Evolutionary conservation across 2,329 filamentous ascomycete species (phyloP).

Genomic region (Helminthosporium solani): DNA sequence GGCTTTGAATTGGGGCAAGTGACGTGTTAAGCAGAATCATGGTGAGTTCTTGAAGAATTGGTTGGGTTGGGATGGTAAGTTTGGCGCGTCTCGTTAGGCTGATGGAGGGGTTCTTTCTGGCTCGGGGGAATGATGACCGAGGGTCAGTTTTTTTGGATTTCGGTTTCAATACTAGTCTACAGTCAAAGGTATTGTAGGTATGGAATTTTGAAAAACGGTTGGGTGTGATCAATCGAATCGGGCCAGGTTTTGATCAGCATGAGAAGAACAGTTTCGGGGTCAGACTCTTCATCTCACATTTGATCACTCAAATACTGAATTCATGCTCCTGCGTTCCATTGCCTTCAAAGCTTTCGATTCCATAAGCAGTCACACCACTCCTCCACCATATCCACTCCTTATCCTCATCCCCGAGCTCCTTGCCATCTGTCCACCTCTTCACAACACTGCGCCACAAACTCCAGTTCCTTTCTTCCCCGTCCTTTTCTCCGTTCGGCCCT

Average conservation of each 20-base stretch:
- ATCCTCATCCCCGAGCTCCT: conserved; percentile 59
- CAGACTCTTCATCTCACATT: neutral
- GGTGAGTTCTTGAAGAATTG: neutral
- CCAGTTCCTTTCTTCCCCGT: conserved; percentile 62
- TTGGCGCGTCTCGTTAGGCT: neutral
- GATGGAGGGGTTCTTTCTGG: neutral
- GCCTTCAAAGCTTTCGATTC: conserved; percentile 18
- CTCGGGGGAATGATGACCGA: neutral
- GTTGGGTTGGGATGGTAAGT: neutral
- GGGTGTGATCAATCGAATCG: too few species aligned
- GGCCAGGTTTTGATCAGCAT: too few species aligned
- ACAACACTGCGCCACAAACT: conserved; percentile 72
- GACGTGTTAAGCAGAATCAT: too few species aligned
- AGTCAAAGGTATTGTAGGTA: too few species aligned
- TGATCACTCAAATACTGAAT: neutral
- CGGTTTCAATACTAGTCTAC: too few species aligned
- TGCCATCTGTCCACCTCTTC: conserved; percentile 58
- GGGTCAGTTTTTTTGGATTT: neutral
- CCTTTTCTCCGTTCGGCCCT: conserved; percentile 44
- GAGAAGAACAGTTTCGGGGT: too few species aligned
- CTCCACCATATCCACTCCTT: conserved; percentile 69
- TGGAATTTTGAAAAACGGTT: too few species aligned
- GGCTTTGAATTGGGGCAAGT: too few species aligned
- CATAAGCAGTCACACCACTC: conserved; percentile 72
- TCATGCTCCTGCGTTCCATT: neutral